phyloP scores from a whole-genome alignment of 176 grass and related monocot genomes.

The Luzula sylvatica region DNA sequence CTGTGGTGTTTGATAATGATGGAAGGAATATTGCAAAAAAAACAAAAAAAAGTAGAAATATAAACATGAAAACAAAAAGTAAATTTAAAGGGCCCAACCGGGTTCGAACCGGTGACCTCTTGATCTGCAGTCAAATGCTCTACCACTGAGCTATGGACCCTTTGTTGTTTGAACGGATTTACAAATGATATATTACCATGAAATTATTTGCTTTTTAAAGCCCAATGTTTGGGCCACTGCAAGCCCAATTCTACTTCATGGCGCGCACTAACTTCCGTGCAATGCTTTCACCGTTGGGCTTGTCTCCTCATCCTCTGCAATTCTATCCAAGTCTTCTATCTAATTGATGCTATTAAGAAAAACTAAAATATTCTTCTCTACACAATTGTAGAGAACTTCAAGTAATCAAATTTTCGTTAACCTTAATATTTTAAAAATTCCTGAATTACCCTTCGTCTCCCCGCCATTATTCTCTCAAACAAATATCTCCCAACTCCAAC shows the following conservation, averaged over 20 bases:
- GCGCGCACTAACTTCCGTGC: not conserved
- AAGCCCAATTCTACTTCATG: conserved; percentile 1
- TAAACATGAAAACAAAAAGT: not conserved
- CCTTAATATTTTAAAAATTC: not conserved
- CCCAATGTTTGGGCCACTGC: not conserved
- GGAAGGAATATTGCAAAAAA: not conserved
- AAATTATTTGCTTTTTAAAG: not conserved
- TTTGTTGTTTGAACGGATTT: not conserved
- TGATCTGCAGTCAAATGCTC: conserved; percentile 93
- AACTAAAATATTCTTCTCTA: not conserved
- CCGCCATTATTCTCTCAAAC: not conserved
- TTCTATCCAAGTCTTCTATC: too few species aligned
- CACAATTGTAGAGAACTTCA: not conserved
- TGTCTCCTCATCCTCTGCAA: not conserved
- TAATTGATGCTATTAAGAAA: too few species aligned
- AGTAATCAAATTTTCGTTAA: not conserved
- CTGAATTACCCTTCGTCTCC: not conserved
- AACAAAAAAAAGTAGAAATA: not conserved
- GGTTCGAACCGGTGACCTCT: conserved; percentile 51
- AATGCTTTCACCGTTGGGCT: not conserved
- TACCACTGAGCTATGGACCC: conserved; percentile 89
- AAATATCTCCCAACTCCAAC: too few species aligned
- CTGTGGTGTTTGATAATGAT: not conserved
- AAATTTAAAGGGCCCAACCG: conserved; percentile 30
- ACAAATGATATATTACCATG: too few species aligned